Conservation (phyloP, 1,284 basidiomycete species). For the Puccinia coronata region DNA sequence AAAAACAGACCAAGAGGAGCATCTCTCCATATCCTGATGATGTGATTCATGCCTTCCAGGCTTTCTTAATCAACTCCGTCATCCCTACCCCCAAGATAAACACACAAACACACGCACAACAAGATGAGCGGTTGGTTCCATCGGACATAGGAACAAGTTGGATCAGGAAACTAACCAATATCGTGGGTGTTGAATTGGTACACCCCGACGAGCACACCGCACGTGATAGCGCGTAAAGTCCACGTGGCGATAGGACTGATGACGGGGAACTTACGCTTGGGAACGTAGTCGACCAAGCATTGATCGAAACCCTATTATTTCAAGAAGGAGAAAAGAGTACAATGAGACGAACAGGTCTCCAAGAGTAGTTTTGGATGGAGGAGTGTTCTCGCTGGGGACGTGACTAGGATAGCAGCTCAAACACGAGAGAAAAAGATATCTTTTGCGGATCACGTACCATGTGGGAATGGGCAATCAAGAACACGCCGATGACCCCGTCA, state of each 20-base stretch:
- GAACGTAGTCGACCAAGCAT: conserved; percentile 74
- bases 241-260: conserved; percentile 72
- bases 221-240: conserved; percentile 75
- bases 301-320: conserved; percentile 57
- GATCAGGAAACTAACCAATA: conserved; percentile 69
- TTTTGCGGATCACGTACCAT: conserved; percentile 66
- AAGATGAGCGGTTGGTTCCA: conserved; percentile 3
- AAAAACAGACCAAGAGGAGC: neutral
- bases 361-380: neutral
- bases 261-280: conserved; percentile 86
- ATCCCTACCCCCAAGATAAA: conserved; percentile 62
- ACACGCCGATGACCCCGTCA: conserved; percentile 82
- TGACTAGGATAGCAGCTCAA: neutral
- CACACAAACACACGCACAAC: conserved; percentile 24
- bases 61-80: conserved; percentile 69
- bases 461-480: conserved; percentile 89
- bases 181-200: conserved; percentile 98
- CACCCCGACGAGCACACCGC: conserved; percentile 82
- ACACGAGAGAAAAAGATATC: neutral
- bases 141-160: conserved; percentile 28
- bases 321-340: neutral
- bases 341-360: neutral
- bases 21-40: neutral
- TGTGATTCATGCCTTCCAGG: conserved; percentile 66
- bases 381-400: neutral